Base-by-base conservation (phyloP, 129 eudicot genomes). In the Flaveria brownii region DNA sequence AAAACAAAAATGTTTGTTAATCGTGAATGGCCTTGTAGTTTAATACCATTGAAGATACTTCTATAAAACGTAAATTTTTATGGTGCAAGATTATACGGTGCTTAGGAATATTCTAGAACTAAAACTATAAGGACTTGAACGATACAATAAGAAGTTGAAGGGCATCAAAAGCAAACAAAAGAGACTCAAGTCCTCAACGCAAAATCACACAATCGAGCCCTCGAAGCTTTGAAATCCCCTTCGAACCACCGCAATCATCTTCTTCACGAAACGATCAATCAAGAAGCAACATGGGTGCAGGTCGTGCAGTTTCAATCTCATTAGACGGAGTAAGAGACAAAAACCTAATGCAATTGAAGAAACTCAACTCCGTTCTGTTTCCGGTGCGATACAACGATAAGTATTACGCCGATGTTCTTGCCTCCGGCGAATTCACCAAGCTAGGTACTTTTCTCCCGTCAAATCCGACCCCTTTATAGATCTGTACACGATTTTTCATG, bases 301-400 rank as follows among this genome's bases (percentile, higher is more conserved):
- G 88, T 46, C 86, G 96, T 66, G 88, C 86, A 49, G 86, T 72
- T 63, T 42, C 92, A 67, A 91, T 91, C 36, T 91, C 99, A 59
- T 79, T 95, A 71, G 99, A 95, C 49, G 88, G 88, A 9, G 89
- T 91, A 28, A 79, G 97, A 54, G 99, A 95, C 57, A 95, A 95
- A 83, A 95, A 95, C 78, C n/a, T 95, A 76, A 91, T 91, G 99
- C 99, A 95, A 75, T 87, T 95, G 62, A 95, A 95, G 80, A 95
- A 95, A 88, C 97, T 95, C 81, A 95, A 95, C 81, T 82, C 93
- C 63, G 91, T 85, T 52, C 93, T 95, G 9, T 95, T 95, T 76
- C 99, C 99, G 20, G 96, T 95, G 22, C 90, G 94, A 0, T 95
- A 95, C 85, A 95, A 95, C 64, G 99, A 95, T 51, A 95, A 91